These are phyloP conservation scores for Penium margaritaceum DNA, from an alignment of 139 green algal genomes.

Conservation along the genomic window DNA sequence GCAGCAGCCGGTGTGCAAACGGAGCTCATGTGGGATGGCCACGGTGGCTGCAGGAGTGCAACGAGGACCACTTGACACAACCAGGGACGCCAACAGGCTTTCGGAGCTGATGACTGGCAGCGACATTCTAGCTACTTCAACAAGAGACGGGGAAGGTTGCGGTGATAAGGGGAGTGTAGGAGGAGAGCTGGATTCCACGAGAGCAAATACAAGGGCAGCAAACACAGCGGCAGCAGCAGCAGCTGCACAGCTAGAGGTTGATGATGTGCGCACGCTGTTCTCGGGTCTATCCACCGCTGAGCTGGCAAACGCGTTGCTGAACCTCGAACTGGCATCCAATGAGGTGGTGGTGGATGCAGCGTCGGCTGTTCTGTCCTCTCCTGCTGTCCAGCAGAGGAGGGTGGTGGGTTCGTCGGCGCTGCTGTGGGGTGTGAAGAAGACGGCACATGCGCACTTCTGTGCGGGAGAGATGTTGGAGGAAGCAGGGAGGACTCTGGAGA, in stretches of 20 bases:
- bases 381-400: neutral
- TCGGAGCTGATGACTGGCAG: too few relatives aligned
- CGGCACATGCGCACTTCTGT: constrained; percentile 36
- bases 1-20: too few relatives aligned
- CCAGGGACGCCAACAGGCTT: too few relatives aligned
- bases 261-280: constrained; percentile 8
- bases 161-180: too few relatives aligned
- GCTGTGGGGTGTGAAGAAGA: constrained; percentile 12
- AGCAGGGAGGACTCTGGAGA: constrained; percentile 13
- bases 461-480: constrained; percentile 42
- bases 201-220: too few relatives aligned
- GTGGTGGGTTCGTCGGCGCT: constrained; percentile 5
- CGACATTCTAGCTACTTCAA: too few relatives aligned
- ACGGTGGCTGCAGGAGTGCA: too few relatives aligned
- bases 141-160: too few relatives aligned
- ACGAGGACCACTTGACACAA: too few relatives aligned
- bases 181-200: too few relatives aligned
- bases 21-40: too few relatives aligned
- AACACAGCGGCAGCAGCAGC: neutral
- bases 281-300: constrained; percentile 6
- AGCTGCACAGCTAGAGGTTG: neutral
- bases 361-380: constrained; percentile 9
- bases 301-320: constrained; percentile 24
- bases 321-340: constrained; percentile 21
- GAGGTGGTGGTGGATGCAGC: constrained; percentile 17